phyloP scores from a whole-genome alignment of 176 grass and related monocot genomes.

The Echinochloa phyllopogon region DNA sequence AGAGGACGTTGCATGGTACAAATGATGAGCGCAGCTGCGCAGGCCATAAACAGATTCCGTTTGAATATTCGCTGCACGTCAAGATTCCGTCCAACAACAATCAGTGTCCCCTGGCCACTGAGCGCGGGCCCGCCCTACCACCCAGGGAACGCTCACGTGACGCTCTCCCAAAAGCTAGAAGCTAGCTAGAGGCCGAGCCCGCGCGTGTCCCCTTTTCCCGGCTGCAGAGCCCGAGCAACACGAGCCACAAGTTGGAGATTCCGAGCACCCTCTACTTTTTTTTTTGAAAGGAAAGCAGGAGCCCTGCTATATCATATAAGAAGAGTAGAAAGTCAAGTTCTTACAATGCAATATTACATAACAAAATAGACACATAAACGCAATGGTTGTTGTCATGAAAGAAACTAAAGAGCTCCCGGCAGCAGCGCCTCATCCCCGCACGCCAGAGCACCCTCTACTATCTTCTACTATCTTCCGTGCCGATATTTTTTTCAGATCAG shows the following conservation, averaged over 20 bases:
- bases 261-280: no score
- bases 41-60: background rate
- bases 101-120: background rate
- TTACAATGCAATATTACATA: no score
- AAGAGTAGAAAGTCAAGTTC: no score
- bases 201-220: background rate
- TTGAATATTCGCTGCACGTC: slow-evolving; percentile 1
- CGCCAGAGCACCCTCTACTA: no score
- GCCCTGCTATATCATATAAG: no score
- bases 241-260: slow-evolving; percentile 43
- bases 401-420: no score
- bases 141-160: slow-evolving; percentile 29
- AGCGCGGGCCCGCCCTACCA: slow-evolving; percentile 27
- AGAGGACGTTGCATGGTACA: background rate
- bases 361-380: no score
- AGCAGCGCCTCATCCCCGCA: no score
- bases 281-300: no score
- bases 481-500: background rate
- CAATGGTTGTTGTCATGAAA: no score
- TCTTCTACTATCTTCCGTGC: no score
- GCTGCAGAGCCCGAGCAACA: background rate
- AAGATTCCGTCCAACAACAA: background rate
- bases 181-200: background rate
- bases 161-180: slow-evolving; percentile 10
- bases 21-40: background rate